Conservation (phyloP, 2,329 filamentous ascomycete genomes). For the Cryphonectria parasitica region DNA sequence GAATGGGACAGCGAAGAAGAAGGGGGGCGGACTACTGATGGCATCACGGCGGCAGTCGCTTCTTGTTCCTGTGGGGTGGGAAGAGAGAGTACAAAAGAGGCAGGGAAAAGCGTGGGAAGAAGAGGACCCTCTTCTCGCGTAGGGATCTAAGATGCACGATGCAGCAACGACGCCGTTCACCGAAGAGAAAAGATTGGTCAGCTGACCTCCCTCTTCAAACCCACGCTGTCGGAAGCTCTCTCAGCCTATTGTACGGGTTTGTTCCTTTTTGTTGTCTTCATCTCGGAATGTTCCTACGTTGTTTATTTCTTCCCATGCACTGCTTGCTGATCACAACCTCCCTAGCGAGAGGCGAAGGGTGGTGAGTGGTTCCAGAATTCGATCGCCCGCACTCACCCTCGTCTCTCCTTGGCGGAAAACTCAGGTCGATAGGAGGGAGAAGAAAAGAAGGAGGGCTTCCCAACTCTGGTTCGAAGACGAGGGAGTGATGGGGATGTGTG, state of each 20-base stretch:
- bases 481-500: not conserved
- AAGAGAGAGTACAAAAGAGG: constrained; percentile 1
- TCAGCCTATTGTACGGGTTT: not conserved
- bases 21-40: not conserved
- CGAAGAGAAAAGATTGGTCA: not conserved
- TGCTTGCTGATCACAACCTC: constrained; percentile 14
- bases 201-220: constrained; percentile 3
- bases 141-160: not conserved
- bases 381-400: not conserved
- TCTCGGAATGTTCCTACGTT: not conserved
- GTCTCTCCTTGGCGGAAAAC: constrained; percentile 1
- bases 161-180: not conserved
- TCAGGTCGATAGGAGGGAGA: not conserved
- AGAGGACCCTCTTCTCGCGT: not conserved
- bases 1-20: not conserved
- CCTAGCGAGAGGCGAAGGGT: not conserved
- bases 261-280: not conserved
- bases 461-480: not conserved
- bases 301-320: not conserved
- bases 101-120: not conserved
- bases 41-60: constrained; percentile 8
- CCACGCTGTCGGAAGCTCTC: constrained; percentile 5
- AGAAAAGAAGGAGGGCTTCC: not conserved
- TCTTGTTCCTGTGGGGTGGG: constrained; percentile 3
- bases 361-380: constrained; percentile 9